Evolutionary conservation across 768 basidiomycete genomes (phyloP), one percentile per base, ranked within the genome.

Genomic region (Hygrophorus russula): DNA sequence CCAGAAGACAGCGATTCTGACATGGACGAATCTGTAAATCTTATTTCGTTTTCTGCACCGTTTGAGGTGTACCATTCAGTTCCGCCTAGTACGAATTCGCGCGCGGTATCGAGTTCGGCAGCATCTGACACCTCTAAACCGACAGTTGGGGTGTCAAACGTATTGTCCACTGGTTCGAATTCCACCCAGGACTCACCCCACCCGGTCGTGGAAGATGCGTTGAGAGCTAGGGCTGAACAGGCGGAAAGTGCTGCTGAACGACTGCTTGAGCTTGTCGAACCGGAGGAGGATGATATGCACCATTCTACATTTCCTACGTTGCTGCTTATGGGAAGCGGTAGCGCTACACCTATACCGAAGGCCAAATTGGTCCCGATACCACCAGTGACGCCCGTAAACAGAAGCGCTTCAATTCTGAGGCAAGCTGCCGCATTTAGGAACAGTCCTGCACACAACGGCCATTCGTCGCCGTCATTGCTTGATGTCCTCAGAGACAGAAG

Each of bases 241-340:
- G 93, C 93, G 0, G 88, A 92, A 57, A 91, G 88, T 56, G 87
- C 91, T 6, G 93, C 93, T 0, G 82, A 89, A 57, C 74, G 88
- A 39, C 63, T 97, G 19, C 58, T 94, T 31, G 93, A 96, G 58
- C 70, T 94, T 12, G 82, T 87, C 10, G 86, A 90, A 48, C 76
- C 82, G 11, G 86, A 88, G 37, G 82, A 78, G 10, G 78, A 78
- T 40, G 65, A 59, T 42, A 56, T 62, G 44, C 69, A 63, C 35
- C 67, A 74, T 46, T 73, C 76, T 15, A 63, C 69, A 8, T 67
- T 82, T 10, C 79, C 80, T 1, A 56, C 66, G 10, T 74, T 78
- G 0, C 56, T 85, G 31, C 55, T 77, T 33, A 62, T 73, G 32
- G 67, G 67, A 12, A 68, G 62, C 45, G 53, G 51, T 15, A 56